phyloP scores from a whole-genome alignment of 2,329 filamentous ascomycete genomes.

The Orbilia javanica region DNA sequence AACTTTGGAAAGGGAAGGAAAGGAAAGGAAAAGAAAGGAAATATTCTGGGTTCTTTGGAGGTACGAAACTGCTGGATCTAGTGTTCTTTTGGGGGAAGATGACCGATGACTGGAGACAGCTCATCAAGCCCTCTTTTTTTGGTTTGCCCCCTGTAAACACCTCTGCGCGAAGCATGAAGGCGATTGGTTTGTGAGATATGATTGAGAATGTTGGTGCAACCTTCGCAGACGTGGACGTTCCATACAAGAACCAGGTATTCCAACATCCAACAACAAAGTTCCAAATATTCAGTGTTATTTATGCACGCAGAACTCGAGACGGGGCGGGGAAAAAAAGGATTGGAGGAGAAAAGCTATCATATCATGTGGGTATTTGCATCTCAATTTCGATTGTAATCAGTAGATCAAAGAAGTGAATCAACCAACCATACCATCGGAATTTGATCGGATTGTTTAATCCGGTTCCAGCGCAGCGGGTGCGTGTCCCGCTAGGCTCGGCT shows the following conservation, averaged over 20 bases:
- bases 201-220: constrained; percentile 39
- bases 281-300: background rate
- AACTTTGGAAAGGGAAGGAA: background rate
- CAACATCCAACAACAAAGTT: constrained; percentile 38
- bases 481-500: constrained; percentile 4
- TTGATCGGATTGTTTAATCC: background rate
- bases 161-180: background rate
- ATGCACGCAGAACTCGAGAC: constrained; percentile 2
- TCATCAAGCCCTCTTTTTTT: constrained; percentile 2
- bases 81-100: background rate
- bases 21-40: background rate
- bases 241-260: constrained; percentile 17
- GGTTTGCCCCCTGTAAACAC: background rate
- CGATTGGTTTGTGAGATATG: background rate
- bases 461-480: background rate
- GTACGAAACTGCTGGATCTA: constrained; percentile 1
- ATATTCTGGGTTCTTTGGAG: background rate
- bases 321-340: background rate
- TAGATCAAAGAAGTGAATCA: background rate
- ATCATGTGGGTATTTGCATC: background rate
- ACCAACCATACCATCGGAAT: background rate
- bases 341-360: background rate
- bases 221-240: constrained; percentile 33
- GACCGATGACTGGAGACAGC: constrained; percentile 4
- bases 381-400: background rate